These are phyloP conservation scores for Penicillium vulpinum DNA, from an alignment of 2,329 filamentous ascomycete species.

Conservation along the genomic window DNA sequence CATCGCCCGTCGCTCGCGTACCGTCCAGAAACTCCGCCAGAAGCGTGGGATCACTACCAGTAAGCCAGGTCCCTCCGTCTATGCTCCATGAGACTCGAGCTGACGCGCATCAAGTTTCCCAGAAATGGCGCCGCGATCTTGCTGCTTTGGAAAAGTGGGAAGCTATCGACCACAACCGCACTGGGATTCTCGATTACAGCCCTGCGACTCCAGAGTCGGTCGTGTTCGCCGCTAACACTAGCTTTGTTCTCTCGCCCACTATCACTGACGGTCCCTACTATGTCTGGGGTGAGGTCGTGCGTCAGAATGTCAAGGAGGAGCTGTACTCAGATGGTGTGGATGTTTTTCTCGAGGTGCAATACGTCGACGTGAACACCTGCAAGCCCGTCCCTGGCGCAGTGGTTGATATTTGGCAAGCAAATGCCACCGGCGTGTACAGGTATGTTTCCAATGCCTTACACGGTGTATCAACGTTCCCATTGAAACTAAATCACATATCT, in stretches of 20 bases:
- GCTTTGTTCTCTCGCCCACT: conserved; percentile 47
- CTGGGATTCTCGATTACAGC: conserved; percentile 29
- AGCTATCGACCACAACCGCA: conserved; percentile 42
- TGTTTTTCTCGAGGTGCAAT: conserved; percentile 47
- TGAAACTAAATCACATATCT: neutral
- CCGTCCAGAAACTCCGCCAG: conserved; percentile 28
- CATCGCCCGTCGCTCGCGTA: conserved; percentile 29
- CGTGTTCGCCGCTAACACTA: conserved; percentile 46
- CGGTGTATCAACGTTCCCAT: neutral
- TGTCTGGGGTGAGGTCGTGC: conserved; percentile 46
- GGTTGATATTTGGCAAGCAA: conserved; percentile 52
- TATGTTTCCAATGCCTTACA: conserved; percentile 17
- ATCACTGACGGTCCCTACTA: conserved; percentile 50
- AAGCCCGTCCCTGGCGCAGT: conserved; percentile 40
- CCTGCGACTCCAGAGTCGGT: conserved; percentile 30
- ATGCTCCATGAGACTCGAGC: neutral
- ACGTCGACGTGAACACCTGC: conserved; percentile 51
- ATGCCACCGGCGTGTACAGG: conserved; percentile 50
- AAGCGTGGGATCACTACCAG: conserved; percentile 29
- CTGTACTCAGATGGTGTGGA: conserved; percentile 43
- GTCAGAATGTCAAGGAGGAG: conserved; percentile 44
- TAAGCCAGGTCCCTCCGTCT: conserved; percentile 8
- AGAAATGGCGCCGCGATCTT: conserved; percentile 37
- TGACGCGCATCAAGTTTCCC: conserved; percentile 15
- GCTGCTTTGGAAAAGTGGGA: conserved; percentile 43